phyloP scores from a whole-genome alignment of 352 stramenopile genomes.

The Plasmopara muralis region DNA sequence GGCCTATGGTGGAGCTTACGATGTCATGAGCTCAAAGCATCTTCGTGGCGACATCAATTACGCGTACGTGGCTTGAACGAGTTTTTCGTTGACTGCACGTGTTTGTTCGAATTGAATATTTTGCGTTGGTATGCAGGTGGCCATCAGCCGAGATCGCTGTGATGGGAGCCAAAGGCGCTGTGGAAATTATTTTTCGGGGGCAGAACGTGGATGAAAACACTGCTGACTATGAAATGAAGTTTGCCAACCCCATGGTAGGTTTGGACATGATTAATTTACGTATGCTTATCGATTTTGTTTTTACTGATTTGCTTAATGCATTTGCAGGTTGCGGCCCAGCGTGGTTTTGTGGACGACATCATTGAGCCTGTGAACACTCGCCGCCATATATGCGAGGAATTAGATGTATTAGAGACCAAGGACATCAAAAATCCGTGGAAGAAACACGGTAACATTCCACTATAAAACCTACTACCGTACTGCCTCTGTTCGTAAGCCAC shows the following conservation, averaged over 20 bases:
- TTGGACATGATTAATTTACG: not conserved
- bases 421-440: conserved; percentile 88
- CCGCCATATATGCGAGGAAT: conserved; percentile 92
- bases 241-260: conserved; percentile 92
- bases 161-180: conserved; percentile 93
- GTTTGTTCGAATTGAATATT: conserved; percentile 1
- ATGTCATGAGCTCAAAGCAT: conserved; percentile 99
- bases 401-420: conserved; percentile 93
- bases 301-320: conserved; percentile 1
- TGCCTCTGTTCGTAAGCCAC: too few species aligned
- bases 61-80: conserved; percentile 47
- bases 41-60: conserved; percentile 97
- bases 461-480: conserved; percentile 72
- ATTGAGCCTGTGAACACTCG: conserved; percentile 94
- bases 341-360: conserved; percentile 97
- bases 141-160: conserved; percentile 80
- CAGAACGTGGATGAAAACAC: conserved; percentile 94
- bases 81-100: not conserved
- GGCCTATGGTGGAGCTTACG: conserved; percentile 97
- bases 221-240: conserved; percentile 93
- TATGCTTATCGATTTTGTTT: not conserved
- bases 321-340: conserved; percentile 85
- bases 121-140: conserved; percentile 31
- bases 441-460: conserved; percentile 98
- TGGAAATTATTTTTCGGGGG: conserved; percentile 98